A percentile compares a stretch with the other conserved stretches of the same genome.
Evolutionary conservation across 108 stramenopile genomes (phyloP).

Genomic region (Nitzschia sp.): DNA sequence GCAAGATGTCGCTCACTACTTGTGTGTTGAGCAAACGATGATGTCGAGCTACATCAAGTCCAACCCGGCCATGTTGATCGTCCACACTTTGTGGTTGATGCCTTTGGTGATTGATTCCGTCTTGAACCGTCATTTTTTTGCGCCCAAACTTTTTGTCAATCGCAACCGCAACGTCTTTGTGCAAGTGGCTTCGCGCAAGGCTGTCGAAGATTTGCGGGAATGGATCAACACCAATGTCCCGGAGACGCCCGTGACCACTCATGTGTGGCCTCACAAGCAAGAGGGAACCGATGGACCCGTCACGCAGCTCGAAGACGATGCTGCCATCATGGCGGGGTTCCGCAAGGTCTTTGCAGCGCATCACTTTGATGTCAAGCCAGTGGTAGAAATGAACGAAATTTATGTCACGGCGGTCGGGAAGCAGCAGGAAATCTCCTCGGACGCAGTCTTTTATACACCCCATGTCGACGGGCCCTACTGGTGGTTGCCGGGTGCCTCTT

Average conservation of each 20-base stretch:
- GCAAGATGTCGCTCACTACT: conserved; percentile 48
- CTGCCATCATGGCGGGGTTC: conserved; percentile 48
- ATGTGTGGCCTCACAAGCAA: conserved; percentile 61
- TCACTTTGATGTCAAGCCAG: conserved; percentile 50
- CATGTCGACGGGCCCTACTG: conserved; percentile 59
- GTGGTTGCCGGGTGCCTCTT: conserved; percentile 45
- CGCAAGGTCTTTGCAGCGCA: conserved; percentile 45
- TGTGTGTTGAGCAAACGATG: conserved; percentile 44
- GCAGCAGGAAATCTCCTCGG: conserved; percentile 46
- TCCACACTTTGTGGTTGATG: conserved; percentile 55
- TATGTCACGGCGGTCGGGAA: conserved; percentile 58
- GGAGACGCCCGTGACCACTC: conserved; percentile 45
- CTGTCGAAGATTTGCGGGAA: conserved; percentile 43
- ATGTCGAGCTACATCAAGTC: conserved; percentile 44
- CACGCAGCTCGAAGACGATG: conserved; percentile 43
- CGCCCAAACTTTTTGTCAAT: conserved; percentile 44
- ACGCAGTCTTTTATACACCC: conserved; percentile 57
- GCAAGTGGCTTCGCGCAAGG: conserved; percentile 37
- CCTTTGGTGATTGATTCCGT: conserved; percentile 52
- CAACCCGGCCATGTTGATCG: conserved; percentile 40
- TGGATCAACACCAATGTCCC: conserved; percentile 48
- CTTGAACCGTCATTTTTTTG: conserved; percentile 39
- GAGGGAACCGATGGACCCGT: conserved; percentile 36
- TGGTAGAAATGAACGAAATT: conserved; percentile 58
- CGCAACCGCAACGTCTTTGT: conserved; percentile 46